Evolutionary conservation across 306 rosid species (phyloP).

Genomic region (Acacia melanoxylon): DNA sequence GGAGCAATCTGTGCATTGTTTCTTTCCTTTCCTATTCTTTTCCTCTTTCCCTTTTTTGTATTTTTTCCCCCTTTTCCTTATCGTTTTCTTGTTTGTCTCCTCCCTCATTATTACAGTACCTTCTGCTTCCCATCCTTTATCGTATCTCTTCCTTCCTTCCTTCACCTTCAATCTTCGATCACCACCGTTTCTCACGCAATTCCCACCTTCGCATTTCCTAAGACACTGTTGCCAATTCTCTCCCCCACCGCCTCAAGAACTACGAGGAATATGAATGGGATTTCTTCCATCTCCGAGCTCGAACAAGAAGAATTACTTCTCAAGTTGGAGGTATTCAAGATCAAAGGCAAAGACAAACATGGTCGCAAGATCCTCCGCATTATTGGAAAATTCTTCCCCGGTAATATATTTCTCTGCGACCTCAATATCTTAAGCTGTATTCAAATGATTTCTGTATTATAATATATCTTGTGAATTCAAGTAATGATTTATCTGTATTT

Average conservation of each 20-base stretch:
- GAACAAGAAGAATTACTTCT: conserved; percentile 66
- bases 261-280: conserved; percentile 32
- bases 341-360: conserved; percentile 79
- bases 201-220: background rate
- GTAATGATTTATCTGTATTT: background rate
- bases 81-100: background rate
- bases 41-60: background rate
- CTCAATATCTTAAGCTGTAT: background rate
- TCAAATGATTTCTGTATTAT: background rate
- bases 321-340: conserved; percentile 64
- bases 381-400: conserved; percentile 81
- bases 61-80: background rate
- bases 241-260: background rate
- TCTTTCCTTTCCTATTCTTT: background rate
- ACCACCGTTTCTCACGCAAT: background rate
- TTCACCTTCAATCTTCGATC: background rate
- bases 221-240: background rate
- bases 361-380: conserved; percentile 79
- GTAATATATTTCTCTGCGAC: conserved; percentile 27
- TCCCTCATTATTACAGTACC: background rate
- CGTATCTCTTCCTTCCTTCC: background rate
- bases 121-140: background rate
- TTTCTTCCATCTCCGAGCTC: conserved; percentile 39
- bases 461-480: background rate
- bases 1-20: background rate